Evolutionary conservation across 2,329 filamentous ascomycete species (phyloP).

Genomic region (Magnaporthales sp.): DNA sequence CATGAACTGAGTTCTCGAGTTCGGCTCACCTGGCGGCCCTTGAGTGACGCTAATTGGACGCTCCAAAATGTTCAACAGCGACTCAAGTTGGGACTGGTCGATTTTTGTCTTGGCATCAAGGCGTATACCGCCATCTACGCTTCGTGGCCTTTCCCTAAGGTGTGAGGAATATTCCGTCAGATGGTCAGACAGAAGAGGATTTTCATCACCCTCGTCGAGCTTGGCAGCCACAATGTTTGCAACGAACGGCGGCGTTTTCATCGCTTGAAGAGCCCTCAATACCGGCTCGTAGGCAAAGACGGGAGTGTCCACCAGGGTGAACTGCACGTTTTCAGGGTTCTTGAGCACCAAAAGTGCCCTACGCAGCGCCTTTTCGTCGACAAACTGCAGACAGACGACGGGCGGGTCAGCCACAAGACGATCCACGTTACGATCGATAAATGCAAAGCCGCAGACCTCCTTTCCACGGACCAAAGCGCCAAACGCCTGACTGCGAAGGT

Average conservation of each 20-base stretch:
- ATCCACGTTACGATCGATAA: constrained; percentile 41
- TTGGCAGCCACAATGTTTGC: constrained; percentile 35
- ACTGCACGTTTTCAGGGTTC: constrained; percentile 22
- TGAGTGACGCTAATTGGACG: constrained; percentile 55
- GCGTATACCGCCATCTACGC: neutral
- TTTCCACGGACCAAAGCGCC: constrained; percentile 47
- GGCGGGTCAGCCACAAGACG: constrained; percentile 34
- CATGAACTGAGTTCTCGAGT: too few relatives aligned
- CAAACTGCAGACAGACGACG: constrained; percentile 41
- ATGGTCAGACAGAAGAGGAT: neutral
- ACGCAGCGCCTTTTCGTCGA: constrained; percentile 32
- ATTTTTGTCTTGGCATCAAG: constrained; percentile 6
- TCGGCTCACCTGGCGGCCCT: constrained; percentile 54
- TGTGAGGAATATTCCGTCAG: neutral
- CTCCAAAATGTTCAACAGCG: constrained; percentile 44
- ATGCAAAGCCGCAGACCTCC: constrained; percentile 51
- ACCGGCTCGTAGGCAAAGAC: constrained; percentile 64
- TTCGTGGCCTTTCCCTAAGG: constrained; percentile 1
- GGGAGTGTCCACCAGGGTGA: constrained; percentile 54
- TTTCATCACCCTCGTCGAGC: constrained; percentile 3
- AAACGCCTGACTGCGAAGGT: constrained; percentile 52
- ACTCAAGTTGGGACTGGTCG: constrained; percentile 40
- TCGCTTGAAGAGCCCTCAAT: constrained; percentile 47
- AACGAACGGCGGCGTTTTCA: constrained; percentile 45
- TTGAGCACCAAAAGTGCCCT: constrained; percentile 37